Base-by-base conservation (phyloP, 371 early-diverging fungal species). In the Chytridiales sp. region DNA sequence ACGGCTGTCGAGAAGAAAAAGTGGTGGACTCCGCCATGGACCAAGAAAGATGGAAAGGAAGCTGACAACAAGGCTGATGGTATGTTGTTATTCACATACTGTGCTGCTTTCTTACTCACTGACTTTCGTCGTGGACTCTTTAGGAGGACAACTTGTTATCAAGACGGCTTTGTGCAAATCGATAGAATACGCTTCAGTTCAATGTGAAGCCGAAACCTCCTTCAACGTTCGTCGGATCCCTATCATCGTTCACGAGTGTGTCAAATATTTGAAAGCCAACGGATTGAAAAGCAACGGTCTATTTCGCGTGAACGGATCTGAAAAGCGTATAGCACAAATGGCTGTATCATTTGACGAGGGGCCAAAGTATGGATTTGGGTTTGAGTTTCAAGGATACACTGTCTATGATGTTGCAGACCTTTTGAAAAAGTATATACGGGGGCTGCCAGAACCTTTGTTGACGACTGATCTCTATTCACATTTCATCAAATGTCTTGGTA, bases 321-420 rank as follows among this genome's bases (percentile, higher is more conserved):
- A 71, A 50, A 56, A 61, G 38, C 47, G 77, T 3, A 76, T 76
- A 43, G 47, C 48, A 11, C 63, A 61, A 32, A 47, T 76, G 30
- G 59, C 67, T 8, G 40, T 17, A 0, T 38, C 49, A 15, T 76
- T 73, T 64, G 69, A 76, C 48, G 51, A 64, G 5, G 62, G 68
- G 9, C 73, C 73, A 17, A 49, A 32, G 21, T 76, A 73, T 53
- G 77, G 77, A 1, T 53, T 54, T 19, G 69, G 67, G 34, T 67
- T 66, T 22, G 56, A 44, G 4, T 72, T 75, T 40, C 70, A 71
- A 35, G 71, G 69, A 29, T 70, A 65, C 61, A 67, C 63, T 8
- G 60, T 64, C n/a, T 76, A 70, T 47, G 77, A 76, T 61, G 72
- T 71, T 13, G 77, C 77, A 0, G 77, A 72, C 31, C 59, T 69